Conservation (phyloP, 140 eudicot genomes). For the Stevia rebaudiana region DNA sequence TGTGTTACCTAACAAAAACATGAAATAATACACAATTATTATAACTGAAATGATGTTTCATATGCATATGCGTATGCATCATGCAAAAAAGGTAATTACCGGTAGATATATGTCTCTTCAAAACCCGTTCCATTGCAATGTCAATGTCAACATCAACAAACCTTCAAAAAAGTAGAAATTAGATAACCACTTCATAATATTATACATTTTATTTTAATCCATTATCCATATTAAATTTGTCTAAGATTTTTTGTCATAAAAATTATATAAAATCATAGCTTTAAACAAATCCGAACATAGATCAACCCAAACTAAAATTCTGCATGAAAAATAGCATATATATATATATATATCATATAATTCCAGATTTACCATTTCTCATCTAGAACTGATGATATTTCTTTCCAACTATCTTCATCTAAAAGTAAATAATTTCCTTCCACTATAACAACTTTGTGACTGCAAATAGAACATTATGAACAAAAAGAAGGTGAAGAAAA, state of each 20-base stretch:
- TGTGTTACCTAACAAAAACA: slow-evolving; percentile 49
- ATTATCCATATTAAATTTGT: not conserved
- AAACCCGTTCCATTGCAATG: slow-evolving; percentile 71
- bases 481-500: not conserved
- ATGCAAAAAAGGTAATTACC: slow-evolving; percentile 30
- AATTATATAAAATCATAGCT: not conserved
- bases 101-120: slow-evolving; percentile 75
- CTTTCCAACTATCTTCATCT: slow-evolving; percentile 80
- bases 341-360: no score
- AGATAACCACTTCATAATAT: slow-evolving; percentile 3
- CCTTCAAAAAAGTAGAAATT: slow-evolving; percentile 37
- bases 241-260: not conserved
- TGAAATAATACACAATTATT: not conserved
- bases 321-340: not conserved
- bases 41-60: not conserved
- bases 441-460: slow-evolving; percentile 92
- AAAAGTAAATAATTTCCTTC: slow-evolving; percentile 91
- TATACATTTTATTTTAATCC: not conserved
- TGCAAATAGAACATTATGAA: slow-evolving; percentile 32
- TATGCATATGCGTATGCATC: slow-evolving; percentile 3
- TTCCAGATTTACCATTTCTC: slow-evolving; percentile 71
- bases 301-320: not conserved
- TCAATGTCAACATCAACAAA: slow-evolving; percentile 77
- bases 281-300: not conserved
- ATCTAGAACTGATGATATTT: slow-evolving; percentile 61